Evolutionary conservation across 2,329 filamentous ascomycete species (phyloP), one percentile per base, ranked within the genome.

Genomic region (Fusarium oligoseptatum): DNA sequence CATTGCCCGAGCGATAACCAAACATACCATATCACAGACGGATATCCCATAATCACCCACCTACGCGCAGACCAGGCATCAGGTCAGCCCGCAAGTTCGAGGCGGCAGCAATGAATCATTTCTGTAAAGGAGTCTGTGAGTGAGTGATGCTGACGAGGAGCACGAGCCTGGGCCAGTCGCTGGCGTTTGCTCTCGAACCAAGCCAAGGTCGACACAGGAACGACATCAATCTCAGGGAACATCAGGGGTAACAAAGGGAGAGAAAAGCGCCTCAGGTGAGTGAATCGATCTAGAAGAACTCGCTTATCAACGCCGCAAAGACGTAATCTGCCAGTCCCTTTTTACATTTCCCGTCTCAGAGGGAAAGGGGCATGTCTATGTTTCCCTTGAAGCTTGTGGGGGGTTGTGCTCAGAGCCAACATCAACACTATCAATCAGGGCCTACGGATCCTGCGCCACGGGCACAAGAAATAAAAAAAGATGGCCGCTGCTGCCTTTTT

Each of bases 31-130:
- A 29, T 10, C 60, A 66, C 70, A 27, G 60, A 55, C 27, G 22
- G 58, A 48, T 61, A 43, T 32, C 39, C 58, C 58, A 61, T 29
- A 48, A 48, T 45, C 43, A 48, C 43, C 22, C 43, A 37, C 56
- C 45, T n/a, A 5, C 24, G 36, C 36, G 22, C 24, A 24, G 34
- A 9, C 56, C 36, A 61, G 29, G 27, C 66, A 34, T 70, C 66
- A 55, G 29, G 45, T 52, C 64, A 43, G 41, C 61, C 32, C 45
- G 50, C 48, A 63, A 56, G 39, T 39, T 60, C 29, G 17, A 69
- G 66, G 41, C 60, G 41, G 64, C 57, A 69, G 64, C 57, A 69
- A 64, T 74, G 52, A 68, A 60, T 71, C 61, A 56, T n/a, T n/a
- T 36, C 58, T 50, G 45, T 22, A 56, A 74, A 65, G 67, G 48